Evolutionary conservation across 768 basidiomycete species (phyloP).

Genomic region (Suillus ampliporus): DNA sequence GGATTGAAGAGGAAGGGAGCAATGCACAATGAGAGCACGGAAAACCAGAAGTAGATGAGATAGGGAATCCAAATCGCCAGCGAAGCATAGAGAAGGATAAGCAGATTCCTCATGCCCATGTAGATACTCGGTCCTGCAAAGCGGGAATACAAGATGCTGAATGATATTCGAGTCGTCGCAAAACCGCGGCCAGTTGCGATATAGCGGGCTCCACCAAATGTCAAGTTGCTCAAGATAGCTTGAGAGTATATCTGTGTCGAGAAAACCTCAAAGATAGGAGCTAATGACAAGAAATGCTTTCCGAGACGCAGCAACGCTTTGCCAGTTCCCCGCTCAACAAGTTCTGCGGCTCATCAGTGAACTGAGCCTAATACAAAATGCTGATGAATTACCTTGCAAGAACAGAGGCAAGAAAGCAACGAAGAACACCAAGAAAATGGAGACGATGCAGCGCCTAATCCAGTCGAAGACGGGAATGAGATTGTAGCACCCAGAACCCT

Average conservation of each 20-base stretch:
- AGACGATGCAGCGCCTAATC: conserved; percentile 96
- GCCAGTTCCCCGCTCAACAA: conserved; percentile 95
- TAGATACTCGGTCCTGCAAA: conserved; percentile 99
- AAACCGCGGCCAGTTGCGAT: conserved; percentile 99
- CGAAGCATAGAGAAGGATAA: conserved; percentile 89
- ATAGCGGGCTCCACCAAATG: conserved; percentile 97
- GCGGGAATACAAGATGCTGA: conserved; percentile 96
- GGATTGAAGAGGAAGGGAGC: conserved; percentile 99
- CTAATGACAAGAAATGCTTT: conserved; percentile 96
- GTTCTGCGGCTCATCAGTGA: conserved; percentile 55
- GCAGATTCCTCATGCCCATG: conserved; percentile 93
- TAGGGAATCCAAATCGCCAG: conserved; percentile 93
- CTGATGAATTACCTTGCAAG: conserved; percentile 78
- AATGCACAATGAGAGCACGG: conserved; percentile 91
- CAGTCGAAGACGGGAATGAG: conserved; percentile 96
- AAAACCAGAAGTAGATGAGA: conserved; percentile 99
- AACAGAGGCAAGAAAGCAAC: conserved; percentile 97
- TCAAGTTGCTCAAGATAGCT: conserved; percentile 94
- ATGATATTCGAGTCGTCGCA: conserved; percentile 94
- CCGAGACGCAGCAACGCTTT: conserved; percentile 92
- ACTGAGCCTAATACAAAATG: conserved; percentile 10
- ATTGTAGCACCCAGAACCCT: conserved; percentile 85
- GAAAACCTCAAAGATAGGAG: conserved; percentile 98
- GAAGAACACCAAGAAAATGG: conserved; percentile 99
- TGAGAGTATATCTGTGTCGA: conserved; percentile 98